phyloP scores from a whole-genome alignment of 805 yeast genomes.

The Pichia nanzhaoensis region DNA sequence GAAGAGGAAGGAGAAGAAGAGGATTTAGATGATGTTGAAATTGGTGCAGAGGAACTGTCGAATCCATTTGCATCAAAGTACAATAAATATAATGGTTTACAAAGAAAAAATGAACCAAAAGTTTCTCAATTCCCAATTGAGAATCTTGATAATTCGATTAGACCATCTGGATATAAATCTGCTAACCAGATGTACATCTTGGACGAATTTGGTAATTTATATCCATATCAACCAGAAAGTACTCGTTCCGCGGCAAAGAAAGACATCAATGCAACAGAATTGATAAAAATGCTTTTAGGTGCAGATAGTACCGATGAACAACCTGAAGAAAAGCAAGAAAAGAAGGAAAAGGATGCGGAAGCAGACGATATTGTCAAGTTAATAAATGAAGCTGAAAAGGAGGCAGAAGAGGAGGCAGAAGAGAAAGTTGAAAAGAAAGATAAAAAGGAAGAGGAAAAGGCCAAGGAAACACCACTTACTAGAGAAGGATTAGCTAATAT shows the following conservation, averaged over 20 bases:
- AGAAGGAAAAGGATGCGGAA: neutral
- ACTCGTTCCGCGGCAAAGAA: neutral
- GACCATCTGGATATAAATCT: neutral
- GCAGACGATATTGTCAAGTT: constrained; percentile 1
- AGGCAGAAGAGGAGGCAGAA: neutral
- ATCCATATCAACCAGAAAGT: constrained; percentile 4
- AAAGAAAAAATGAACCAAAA: neutral
- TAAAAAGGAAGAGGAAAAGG: neutral
- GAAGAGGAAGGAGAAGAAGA: neutral
- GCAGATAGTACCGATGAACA: neutral
- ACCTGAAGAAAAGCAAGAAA: neutral
- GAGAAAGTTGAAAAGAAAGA: neutral
- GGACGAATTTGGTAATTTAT: constrained; percentile 12
- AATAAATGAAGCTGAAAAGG: neutral
- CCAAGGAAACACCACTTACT: constrained; percentile 8
- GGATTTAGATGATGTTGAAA: neutral
- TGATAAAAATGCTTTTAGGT: constrained; percentile 9
- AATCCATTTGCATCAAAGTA: neutral
- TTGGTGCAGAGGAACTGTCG: neutral
- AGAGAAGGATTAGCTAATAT: constrained; percentile 11
- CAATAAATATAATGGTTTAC: neutral
- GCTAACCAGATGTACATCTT: constrained; percentile 10
- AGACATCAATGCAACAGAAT: constrained; percentile 8
- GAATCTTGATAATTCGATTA: neutral
- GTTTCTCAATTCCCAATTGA: neutral